Evolutionary conservation across 2,329 filamentous ascomycete genomes (phyloP).

Genomic region (Periconia macrospinosa): DNA sequence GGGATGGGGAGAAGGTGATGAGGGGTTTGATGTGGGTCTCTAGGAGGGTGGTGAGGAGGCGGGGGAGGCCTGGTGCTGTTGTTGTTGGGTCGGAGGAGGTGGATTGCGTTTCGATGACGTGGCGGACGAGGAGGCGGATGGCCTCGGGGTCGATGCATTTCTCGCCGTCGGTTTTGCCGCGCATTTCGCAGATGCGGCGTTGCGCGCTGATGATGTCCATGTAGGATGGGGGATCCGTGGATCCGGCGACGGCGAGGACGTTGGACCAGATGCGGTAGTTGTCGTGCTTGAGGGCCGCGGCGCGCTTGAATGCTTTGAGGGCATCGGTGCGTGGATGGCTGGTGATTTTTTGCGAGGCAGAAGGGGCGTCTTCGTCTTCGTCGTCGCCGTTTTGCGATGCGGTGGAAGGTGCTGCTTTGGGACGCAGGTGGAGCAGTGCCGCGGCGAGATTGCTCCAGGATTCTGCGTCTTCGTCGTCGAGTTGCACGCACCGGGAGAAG

Average conservation of each 20-base stretch:
- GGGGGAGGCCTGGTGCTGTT: slow-evolving; percentile 53
- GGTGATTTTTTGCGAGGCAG: slow-evolving; percentile 17
- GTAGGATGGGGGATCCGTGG: slow-evolving; percentile 74
- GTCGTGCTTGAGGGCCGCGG: slow-evolving; percentile 78
- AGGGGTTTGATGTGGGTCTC: slow-evolving; percentile 77
- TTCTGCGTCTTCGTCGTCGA: slow-evolving; percentile 86
- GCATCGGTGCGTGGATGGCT: slow-evolving; percentile 67
- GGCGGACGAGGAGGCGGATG: slow-evolving; percentile 70
- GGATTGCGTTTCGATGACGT: slow-evolving; percentile 56
- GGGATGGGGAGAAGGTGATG: slow-evolving; percentile 75
- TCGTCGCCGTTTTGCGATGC: slow-evolving; percentile 34
- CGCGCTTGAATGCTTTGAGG: slow-evolving; percentile 82
- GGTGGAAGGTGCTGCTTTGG: slow-evolving; percentile 33
- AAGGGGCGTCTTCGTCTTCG: slow-evolving; percentile 37
- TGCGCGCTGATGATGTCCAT: slow-evolving; percentile 76
- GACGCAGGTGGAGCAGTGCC: slow-evolving; percentile 72
- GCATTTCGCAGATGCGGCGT: slow-evolving; percentile 73
- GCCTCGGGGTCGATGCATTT: slow-evolving; percentile 75
- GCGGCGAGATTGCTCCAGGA: slow-evolving; percentile 95
- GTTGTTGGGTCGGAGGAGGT: slow-evolving; percentile 37
- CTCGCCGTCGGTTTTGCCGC: slow-evolving; percentile 68
- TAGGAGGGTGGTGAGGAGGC: slow-evolving; percentile 70
- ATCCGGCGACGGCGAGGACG: slow-evolving; percentile 81
- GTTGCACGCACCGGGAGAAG: slow-evolving; percentile 79
- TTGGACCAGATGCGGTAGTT: slow-evolving; percentile 98